Base-by-base conservation (phyloP, 352 stramenopile species). In the Globisporangium sylvaticum region DNA sequence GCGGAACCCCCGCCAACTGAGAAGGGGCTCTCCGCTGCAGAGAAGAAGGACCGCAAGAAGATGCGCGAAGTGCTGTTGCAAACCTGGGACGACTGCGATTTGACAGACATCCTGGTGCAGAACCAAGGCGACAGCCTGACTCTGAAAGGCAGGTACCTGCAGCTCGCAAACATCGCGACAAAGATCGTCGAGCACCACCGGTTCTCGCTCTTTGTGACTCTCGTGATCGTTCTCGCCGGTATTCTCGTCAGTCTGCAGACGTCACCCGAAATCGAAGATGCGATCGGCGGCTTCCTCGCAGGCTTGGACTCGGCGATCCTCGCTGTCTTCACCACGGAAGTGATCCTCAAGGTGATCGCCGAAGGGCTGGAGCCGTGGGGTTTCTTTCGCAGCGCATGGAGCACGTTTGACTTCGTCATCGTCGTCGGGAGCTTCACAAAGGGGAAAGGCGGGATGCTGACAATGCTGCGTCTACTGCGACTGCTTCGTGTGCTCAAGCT, bases 401-500 rank as follows among this genome's bases (percentile, higher is more conserved):
- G 95, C 66, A 84, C 78, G 24, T 95, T 95, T 29, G 88, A 95
- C 71, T 89, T 94, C 18, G 80, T 96, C 65, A 92, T 96, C 58
- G 82, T 94, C 4, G 69, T 95, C 25, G 81, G 89, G 22, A 89
- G 77, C 58, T 89, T 95, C 56, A 83, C 77, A 3, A 72, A 70
- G 20, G 81, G 86, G 9, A 82, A 81, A 15, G 88, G 84, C 37
- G 81, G 84, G 4, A 94, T 92, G 83, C 72, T 97, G 18, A 93
- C 81, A 10, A 89, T 97, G 77, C 58, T 97, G 52, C 81, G 89
- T 4, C 65, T 97, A 1, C 67, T 97, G 37, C 80, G 91, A 29
- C 56, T 97, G 42, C 64, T 97, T 42, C 85, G 88, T 63, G 86
- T 97, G 12, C 76, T 96, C 61, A 97, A 97, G 62, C 81, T 97